A percentile compares a stretch with the other conserved stretches of the same genome.
Evolutionary conservation across 2,329 filamentous ascomycete genomes (phyloP).

Genomic region (Metarhizium album): DNA sequence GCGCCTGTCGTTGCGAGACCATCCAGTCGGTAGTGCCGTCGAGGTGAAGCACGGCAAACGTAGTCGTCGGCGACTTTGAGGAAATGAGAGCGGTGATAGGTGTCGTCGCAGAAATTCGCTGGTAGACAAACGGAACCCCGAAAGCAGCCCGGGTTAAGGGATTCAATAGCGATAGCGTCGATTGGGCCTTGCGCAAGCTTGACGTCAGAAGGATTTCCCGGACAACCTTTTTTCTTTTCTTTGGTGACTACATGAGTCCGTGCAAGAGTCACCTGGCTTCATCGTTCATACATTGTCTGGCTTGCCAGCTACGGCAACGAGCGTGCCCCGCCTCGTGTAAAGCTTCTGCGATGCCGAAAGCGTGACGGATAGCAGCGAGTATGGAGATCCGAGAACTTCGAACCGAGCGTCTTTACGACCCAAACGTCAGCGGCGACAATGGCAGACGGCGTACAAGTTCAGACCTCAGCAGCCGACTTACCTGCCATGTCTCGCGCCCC

Average conservation of each 20-base stretch:
- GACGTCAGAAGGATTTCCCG: background rate
- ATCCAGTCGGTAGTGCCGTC: conserved; percentile 96
- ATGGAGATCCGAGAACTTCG: conserved; percentile 83
- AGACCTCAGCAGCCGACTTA: conserved; percentile 18
- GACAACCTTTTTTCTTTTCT: background rate
- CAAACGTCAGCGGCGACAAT: background rate
- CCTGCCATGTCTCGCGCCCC: conserved; percentile 39
- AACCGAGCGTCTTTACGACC: conserved; percentile 75
- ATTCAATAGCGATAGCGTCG: conserved; percentile 76
- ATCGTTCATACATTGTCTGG: conserved; percentile 62
- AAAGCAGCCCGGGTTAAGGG: conserved; percentile 70
- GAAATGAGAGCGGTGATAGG: conserved; percentile 83
- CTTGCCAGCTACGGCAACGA: conserved; percentile 84
- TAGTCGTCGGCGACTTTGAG: conserved; percentile 75
- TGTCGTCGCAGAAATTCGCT: conserved; percentile 76
- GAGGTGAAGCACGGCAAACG: conserved; percentile 77
- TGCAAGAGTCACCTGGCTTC: too few relatives aligned
- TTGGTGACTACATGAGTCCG: too few relatives aligned
- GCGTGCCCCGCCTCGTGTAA: conserved; percentile 82
- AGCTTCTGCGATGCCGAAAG: conserved; percentile 89
- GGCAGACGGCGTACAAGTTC: background rate
- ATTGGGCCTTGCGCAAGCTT: conserved; percentile 55
- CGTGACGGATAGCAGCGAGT: conserved; percentile 86
- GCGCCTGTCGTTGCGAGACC: conserved; percentile 72
- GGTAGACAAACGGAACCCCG: conserved; percentile 91